These are phyloP conservation scores for Eragrostis curvula DNA, from an alignment of 176 grass and related monocot genomes.

Conservation along the genomic window DNA sequence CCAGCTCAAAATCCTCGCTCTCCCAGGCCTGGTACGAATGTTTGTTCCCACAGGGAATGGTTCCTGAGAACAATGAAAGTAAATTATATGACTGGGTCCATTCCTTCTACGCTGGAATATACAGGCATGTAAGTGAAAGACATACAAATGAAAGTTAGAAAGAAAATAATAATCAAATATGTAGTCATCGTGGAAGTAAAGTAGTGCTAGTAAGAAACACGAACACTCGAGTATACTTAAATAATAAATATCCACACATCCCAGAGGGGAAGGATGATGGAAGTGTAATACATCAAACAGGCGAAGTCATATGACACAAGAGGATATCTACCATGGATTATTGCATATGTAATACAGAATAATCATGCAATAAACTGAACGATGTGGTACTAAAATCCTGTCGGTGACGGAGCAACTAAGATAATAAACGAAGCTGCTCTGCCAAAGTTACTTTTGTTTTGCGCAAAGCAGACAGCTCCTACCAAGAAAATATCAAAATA, in stretches of 20 bases:
- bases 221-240: neutral
- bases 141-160: neutral
- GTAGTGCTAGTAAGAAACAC: neutral
- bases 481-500: too few species aligned
- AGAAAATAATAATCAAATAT: neutral
- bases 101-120: neutral
- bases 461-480: neutral
- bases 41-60: constrained; percentile 86
- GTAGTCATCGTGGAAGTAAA: neutral
- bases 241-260: neutral
- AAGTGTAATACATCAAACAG: neutral
- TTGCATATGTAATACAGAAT: neutral
- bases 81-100: neutral
- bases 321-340: neutral
- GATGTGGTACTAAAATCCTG: neutral
- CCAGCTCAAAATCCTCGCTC: constrained; percentile 60
- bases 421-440: neutral
- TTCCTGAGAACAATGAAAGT: constrained; percentile 50
- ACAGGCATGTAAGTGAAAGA: neutral
- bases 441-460: neutral
- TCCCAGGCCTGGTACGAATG: constrained; percentile 74
- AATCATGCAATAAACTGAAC: neutral
- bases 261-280: neutral
- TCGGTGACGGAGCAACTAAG: neutral
- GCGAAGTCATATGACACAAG: neutral